Evolutionary conservation across 768 basidiomycete species (phyloP).

Genomic region (Lentinula raphanica): DNA sequence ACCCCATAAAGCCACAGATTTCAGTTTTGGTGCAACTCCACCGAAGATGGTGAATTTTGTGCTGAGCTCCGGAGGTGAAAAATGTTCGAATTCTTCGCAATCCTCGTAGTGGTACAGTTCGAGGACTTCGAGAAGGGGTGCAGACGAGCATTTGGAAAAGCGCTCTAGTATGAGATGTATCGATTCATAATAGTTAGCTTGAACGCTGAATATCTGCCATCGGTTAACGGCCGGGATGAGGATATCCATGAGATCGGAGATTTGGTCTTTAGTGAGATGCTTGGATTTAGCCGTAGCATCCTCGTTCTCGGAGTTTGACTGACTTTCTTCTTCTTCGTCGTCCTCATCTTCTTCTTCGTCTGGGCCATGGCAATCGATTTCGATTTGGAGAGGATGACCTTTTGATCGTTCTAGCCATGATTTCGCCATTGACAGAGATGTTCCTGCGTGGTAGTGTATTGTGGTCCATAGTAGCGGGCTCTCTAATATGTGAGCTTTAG

Average conservation of each 20-base stretch:
- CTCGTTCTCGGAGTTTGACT: neutral
- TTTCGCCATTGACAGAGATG: slow-evolving; percentile 18
- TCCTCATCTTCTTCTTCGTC: neutral
- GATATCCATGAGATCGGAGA: slow-evolving; percentile 14
- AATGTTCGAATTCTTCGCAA: slow-evolving; percentile 33
- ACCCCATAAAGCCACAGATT: slow-evolving; percentile 52
- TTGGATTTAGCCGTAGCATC: neutral
- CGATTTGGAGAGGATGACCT: slow-evolving; percentile 22
- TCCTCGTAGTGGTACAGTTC: slow-evolving; percentile 56
- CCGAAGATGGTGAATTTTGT: slow-evolving; percentile 46
- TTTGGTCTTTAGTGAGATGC: neutral
- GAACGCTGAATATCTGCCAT: slow-evolving; percentile 22
- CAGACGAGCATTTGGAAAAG: slow-evolving; percentile 14
- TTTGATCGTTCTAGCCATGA: slow-evolving; percentile 28
- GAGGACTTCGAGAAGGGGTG: slow-evolving; percentile 30
- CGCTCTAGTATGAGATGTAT: slow-evolving; percentile 18
- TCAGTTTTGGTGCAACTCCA: slow-evolving; percentile 49
- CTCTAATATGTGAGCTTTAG: neutral
- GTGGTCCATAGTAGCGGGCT: slow-evolving; percentile 36
- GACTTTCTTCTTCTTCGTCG: slow-evolving; percentile 12
- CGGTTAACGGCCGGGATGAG: slow-evolving; percentile 18
- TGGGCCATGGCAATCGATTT: slow-evolving; percentile 13
- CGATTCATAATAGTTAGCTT: slow-evolving; percentile 19
- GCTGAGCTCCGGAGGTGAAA: slow-evolving; percentile 35
- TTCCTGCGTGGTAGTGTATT: slow-evolving; percentile 25